Evolutionary conservation across 2,329 filamentous ascomycete genomes (phyloP).

Genomic region (Zelopaecilomyces penicillatus): DNA sequence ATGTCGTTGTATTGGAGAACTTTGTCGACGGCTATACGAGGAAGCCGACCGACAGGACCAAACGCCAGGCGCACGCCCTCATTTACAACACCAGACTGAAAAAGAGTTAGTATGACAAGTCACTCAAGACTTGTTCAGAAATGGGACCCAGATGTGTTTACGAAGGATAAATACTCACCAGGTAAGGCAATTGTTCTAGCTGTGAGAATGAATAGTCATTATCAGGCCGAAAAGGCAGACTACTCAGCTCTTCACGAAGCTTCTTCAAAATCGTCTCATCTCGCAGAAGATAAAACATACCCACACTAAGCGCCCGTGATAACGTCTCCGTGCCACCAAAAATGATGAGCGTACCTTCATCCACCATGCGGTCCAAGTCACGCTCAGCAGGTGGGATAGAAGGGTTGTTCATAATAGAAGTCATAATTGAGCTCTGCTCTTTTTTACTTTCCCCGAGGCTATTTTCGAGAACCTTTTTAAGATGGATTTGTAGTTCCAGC

Average conservation of each 20-base stretch:
- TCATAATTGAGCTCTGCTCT: not conserved
- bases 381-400: slow-evolving; percentile 3
- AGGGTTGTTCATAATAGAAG: not conserved
- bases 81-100: slow-evolving; percentile 11
- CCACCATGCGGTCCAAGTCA: slow-evolving; percentile 4
- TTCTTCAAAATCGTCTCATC: slow-evolving; percentile 5
- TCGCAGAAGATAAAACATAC: slow-evolving; percentile 8
- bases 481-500: slow-evolving; percentile 3
- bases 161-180: slow-evolving; percentile 5
- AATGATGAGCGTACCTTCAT: slow-evolving; percentile 10
- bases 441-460: slow-evolving; percentile 1
- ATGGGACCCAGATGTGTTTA: too few relatives aligned
- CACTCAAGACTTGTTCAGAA: too few relatives aligned
- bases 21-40: slow-evolving; percentile 20
- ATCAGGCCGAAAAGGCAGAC: slow-evolving; percentile 4
- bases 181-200: slow-evolving; percentile 10
- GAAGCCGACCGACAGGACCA: slow-evolving; percentile 12
- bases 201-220: slow-evolving; percentile 6
- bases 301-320: slow-evolving; percentile 6
- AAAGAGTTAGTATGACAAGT: not conserved
- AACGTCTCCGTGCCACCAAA: slow-evolving; percentile 10
- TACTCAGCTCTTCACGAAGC: slow-evolving; percentile 9
- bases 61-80: slow-evolving; percentile 11
- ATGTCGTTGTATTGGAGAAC: slow-evolving; percentile 22
- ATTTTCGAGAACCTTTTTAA: slow-evolving; percentile 1